phyloP scores from a whole-genome alignment of 805 yeast genomes.

The Saturnispora gosingensis region DNA sequence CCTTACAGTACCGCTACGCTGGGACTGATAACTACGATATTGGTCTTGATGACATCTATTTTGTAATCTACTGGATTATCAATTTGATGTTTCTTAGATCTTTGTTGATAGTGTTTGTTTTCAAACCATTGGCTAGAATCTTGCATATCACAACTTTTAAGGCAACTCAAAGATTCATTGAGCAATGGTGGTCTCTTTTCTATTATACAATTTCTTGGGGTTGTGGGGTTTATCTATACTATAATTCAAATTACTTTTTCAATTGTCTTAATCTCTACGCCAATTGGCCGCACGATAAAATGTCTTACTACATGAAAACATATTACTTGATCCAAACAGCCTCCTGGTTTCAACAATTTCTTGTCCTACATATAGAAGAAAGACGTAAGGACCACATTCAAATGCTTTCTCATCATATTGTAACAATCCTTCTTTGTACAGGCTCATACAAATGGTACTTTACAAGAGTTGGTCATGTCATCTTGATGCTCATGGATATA shows the following conservation, averaged over 20 bases:
- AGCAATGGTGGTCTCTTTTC: constrained; percentile 71
- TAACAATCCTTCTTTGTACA: constrained; percentile 55
- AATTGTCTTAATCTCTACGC: constrained; percentile 50
- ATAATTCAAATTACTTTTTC: constrained; percentile 47
- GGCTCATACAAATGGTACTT: constrained; percentile 71
- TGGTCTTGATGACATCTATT: constrained; percentile 45
- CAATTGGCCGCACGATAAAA: constrained; percentile 66
- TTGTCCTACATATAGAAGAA: constrained; percentile 69
- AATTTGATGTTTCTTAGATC: constrained; percentile 50
- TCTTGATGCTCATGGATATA: constrained; percentile 72
- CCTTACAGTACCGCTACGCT: constrained; percentile 31
- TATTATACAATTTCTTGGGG: constrained; percentile 50
- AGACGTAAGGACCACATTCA: constrained; percentile 75
- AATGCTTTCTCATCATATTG: constrained; percentile 84
- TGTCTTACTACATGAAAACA: constrained; percentile 44
- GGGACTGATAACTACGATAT: constrained; percentile 37
- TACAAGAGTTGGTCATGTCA: constrained; percentile 69
- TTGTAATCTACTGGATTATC: constrained; percentile 47
- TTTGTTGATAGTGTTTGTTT: constrained; percentile 45
- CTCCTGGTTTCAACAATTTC: constrained; percentile 72
- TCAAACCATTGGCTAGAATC: constrained; percentile 46
- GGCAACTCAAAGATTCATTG: constrained; percentile 63
- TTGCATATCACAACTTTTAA: constrained; percentile 39
- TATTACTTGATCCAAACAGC: constrained; percentile 70
- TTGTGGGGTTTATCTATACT: constrained; percentile 51